Evolutionary conservation across 371 early-diverging fungal genomes (phyloP), one percentile per base, ranked within the genome.

Genomic region (Apophysomyces elegans): DNA sequence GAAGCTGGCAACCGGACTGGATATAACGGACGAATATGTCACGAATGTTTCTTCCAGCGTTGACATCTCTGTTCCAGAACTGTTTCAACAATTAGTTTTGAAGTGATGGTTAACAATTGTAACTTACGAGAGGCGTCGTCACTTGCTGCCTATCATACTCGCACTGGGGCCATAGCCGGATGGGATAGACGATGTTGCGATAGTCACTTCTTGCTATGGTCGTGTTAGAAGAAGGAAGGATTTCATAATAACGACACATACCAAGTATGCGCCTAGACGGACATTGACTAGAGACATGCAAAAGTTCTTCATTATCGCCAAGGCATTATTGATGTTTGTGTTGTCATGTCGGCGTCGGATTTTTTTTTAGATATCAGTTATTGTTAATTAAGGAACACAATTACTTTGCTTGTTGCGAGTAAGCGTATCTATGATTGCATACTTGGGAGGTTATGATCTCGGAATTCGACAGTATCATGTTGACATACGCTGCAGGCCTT

Each of bases 161-260:
- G 50, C 50, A 50, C 50, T 50, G 50, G 21, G 50, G 50, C 4
- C 21, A 50, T 26, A 18, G 50, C 21, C 50, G 50, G 50, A 50
- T 50, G 21, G 16, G 16, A 21, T 50, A 50, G 50, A 50, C 21
- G 21, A 50, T 50, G 1, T 18, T 50, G n/a, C 50, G 14, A 21
- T 18, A 50, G 21, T 50, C 21, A 26, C 21, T 50, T 7, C 21
- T n/a, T 18, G 16, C 50, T 50, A 50, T 50, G 14, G 9, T 50
- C 8, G 13, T 41, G 41, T 41, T 41, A 41, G 21, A 50, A 8
- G 43, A 21, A 50, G 9, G 21, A 50, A 18, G 4, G 18, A 18
- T 8, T 21, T 0, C 21, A 50, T 41, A 41, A 41, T 2, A 13
- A 7, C 7, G 13, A 13, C 41, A 14, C 21, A 50, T 50, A 50